Conservation (phyloP, 2,329 filamentous ascomycete genomes). For the Fusarium denticulatum region DNA sequence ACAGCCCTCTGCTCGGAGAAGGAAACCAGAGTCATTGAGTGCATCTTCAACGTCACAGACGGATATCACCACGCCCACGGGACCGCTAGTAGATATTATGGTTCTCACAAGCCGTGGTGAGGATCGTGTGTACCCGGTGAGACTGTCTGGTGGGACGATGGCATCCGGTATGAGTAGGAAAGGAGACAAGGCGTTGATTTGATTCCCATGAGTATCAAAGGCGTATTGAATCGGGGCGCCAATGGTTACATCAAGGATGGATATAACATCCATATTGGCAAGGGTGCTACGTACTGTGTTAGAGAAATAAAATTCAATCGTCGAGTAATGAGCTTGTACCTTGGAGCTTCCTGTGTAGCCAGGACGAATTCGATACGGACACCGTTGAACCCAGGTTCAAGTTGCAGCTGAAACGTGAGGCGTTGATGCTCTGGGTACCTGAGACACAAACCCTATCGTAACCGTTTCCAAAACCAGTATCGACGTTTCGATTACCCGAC, state of each 20-base stretch:
- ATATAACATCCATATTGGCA: neutral
- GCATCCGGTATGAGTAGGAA: neutral
- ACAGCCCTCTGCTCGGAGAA: neutral
- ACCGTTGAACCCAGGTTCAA: neutral
- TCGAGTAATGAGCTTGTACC: neutral
- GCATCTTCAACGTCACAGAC: neutral
- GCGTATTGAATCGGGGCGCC: neutral
- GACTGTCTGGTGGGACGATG: neutral
- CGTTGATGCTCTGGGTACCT: neutral
- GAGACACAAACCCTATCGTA: neutral
- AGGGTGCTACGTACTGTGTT: neutral
- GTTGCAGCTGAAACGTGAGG: neutral
- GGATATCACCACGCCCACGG: neutral
- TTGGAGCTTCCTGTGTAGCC: neutral
- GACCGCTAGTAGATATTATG: neutral
- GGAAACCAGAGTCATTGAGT: neutral
- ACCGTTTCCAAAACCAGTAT: neutral
- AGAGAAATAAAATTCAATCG: neutral
- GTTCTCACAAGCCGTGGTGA: neutral
- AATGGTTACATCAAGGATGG: neutral
- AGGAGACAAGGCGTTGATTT: neutral
- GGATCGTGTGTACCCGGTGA: neutral
- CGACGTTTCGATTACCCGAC: neutral
- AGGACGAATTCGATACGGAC: neutral
- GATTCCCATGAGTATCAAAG: neutral